Base-by-base conservation (phyloP, 2,329 filamentous ascomycete genomes). In the Shiraia bambusicola region DNA sequence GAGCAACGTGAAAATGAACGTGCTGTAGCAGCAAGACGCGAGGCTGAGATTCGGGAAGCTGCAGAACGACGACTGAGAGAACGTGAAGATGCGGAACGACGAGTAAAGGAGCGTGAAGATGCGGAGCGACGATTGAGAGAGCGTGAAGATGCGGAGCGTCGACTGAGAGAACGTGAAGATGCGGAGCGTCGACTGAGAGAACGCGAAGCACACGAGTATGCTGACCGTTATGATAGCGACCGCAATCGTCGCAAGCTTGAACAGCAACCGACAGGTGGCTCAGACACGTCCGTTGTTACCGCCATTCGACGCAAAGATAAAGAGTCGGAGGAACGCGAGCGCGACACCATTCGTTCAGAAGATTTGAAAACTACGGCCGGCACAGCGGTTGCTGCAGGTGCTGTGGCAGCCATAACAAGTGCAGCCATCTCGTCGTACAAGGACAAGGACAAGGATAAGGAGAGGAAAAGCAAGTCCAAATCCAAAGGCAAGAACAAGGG, bases 321-420 rank as follows among this genome's bases (percentile, higher is more conserved):
- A 15, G 63, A 70, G 36, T 47, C 69, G 10, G 47, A 62, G 37
- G 56, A 63, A 6, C 61, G 65, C 10, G 67, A 69, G 44, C 59
- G 54, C 7, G 57, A 64, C 37, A 49, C 63, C 19, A 54, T 64
- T 11, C 54, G 64, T 28, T 58, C 60, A 14, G 58, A 69, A 14
- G 40, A 56, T 3, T 72, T 68, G 69, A 68, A 64, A 39, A 62
- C 54, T 6, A 58, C 70, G 32, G 64, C 65, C 19, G 68, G 65
- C 25, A 66, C 62, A 19, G 65, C 61, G 22, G 54, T 59, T 6
- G 65, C 62, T 22, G 66, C 62, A 27, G 58, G 59, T 35, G 61
- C 64, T 12, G 64, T 62, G 11, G 59, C 60, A 6, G 61, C 57
- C 1, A 65, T 67, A 17, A 52, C 60, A 8, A 56, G 50, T 17